Evolutionary conservation across 345 rosid genomes (phyloP).

Genomic region (Eucalyptus paniculata): DNA sequence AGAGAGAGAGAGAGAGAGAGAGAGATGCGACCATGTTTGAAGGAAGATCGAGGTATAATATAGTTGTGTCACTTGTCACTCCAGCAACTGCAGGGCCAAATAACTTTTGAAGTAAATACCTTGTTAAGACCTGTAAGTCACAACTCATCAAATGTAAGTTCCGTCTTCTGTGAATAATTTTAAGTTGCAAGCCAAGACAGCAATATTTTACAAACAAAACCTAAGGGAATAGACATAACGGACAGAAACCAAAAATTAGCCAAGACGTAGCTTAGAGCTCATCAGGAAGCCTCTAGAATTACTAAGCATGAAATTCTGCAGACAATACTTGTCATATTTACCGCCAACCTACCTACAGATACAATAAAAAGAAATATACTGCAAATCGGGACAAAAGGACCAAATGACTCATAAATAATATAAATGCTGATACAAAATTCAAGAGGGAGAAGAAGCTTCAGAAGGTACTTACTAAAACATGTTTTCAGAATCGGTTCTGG

Average conservation of each 20-base stretch:
- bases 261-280: neutral
- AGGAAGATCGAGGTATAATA: constrained; percentile 76
- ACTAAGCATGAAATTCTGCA: neutral
- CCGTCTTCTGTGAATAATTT: neutral
- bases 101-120: constrained; percentile 61
- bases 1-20: neutral
- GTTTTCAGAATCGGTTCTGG: neutral
- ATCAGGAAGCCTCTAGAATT: neutral
- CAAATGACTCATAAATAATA: neutral
- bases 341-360: too few species aligned
- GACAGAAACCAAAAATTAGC: neutral
- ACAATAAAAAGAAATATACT: too few species aligned
- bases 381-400: neutral
- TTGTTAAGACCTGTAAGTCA: constrained; percentile 56
- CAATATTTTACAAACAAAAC: neutral
- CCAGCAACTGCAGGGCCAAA: constrained; percentile 63
- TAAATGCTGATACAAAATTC: neutral
- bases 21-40: constrained; percentile 54
- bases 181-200: neutral
- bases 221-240: neutral
- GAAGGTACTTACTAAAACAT: neutral
- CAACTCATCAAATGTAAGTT: neutral
- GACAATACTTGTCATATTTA: neutral
- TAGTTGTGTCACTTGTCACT: constrained; percentile 41
- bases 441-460: neutral